Percentiles rank a stretch among this genome's conserved stretches.
Evolutionary conservation across 441 rosid species (phyloP).

Genomic region (Pelargonium cotyledonis): DNA sequence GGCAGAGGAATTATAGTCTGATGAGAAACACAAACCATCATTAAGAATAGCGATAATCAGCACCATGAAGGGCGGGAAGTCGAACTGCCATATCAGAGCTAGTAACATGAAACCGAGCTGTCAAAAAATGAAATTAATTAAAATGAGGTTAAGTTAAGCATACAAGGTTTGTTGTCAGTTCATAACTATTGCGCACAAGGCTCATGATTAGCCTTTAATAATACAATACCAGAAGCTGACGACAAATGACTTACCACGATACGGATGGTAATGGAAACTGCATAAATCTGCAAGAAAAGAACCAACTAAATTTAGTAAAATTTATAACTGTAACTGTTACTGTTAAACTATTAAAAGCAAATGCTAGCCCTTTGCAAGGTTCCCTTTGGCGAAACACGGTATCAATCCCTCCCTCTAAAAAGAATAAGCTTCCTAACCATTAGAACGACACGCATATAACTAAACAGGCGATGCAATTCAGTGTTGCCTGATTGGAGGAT

Average conservation of each 20-base stretch:
- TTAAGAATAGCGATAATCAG: slow-evolving; percentile 47
- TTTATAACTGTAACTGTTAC: neutral
- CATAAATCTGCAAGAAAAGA: slow-evolving; percentile 40
- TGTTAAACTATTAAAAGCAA: neutral
- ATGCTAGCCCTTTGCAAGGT: neutral
- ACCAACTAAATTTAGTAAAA: slow-evolving; percentile 4
- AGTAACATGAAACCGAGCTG: slow-evolving; percentile 49
- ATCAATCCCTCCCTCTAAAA: neutral
- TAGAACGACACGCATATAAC: neutral
- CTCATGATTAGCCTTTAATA: neutral
- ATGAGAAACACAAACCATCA: slow-evolving; percentile 30
- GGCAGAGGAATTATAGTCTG: neutral
- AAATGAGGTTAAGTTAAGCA: slow-evolving; percentile 5
- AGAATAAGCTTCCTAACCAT: neutral
- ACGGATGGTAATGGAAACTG: slow-evolving; percentile 47
- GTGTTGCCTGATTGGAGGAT: neutral
- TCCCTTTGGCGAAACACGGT: neutral
- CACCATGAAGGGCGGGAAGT: slow-evolving; percentile 57
- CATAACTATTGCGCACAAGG: neutral
- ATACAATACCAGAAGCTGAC: neutral
- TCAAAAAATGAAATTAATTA: neutral
- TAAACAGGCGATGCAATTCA: neutral
- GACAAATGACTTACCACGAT: slow-evolving; percentile 37
- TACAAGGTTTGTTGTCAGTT: slow-evolving; percentile 6
- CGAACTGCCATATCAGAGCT: slow-evolving; percentile 47